phyloP scores from a whole-genome alignment of 2,329 filamentous ascomycete genomes.

The Trichoderma citrinoviride region DNA sequence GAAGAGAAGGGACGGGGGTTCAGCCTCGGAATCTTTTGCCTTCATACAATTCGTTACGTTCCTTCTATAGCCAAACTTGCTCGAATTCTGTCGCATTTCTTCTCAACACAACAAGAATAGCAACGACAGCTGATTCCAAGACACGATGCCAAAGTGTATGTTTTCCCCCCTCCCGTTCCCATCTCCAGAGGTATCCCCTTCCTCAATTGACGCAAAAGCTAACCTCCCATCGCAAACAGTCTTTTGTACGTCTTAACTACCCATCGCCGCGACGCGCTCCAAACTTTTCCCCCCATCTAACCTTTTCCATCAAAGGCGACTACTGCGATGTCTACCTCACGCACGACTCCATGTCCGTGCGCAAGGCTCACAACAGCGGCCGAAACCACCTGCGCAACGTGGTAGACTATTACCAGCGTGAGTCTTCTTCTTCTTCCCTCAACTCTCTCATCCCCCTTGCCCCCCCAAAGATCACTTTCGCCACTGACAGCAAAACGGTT shows the following conservation, averaged over 20 bases:
- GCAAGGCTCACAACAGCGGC: conserved; percentile 96
- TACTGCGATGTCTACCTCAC: conserved; percentile 99
- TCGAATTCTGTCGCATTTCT: neutral
- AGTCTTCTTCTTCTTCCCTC: conserved; percentile 34
- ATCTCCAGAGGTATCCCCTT: neutral
- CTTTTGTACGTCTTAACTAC: conserved; percentile 29
- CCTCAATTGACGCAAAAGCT: neutral
- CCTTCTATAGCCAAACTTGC: neutral
- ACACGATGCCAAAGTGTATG: conserved; percentile 86
- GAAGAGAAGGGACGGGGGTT: neutral
- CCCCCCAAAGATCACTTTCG: too few species aligned
- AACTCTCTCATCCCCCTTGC: neutral
- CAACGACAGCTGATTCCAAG: neutral
- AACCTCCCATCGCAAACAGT: conserved; percentile 28
- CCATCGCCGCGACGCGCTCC: neutral
- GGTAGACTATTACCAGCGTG: conserved; percentile 96
- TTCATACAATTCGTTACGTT: neutral
- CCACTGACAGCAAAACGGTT: neutral
- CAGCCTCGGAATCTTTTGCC: conserved; percentile 22
- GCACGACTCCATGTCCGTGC: conserved; percentile 99
- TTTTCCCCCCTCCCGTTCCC: conserved; percentile 32
- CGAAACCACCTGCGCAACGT: conserved; percentile 97
- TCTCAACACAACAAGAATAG: neutral
- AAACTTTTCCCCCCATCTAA: neutral
- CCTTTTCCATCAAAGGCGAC: conserved; percentile 56